phyloP scores from a whole-genome alignment of 768 basidiomycete genomes.

The Jaapia argillacea region DNA sequence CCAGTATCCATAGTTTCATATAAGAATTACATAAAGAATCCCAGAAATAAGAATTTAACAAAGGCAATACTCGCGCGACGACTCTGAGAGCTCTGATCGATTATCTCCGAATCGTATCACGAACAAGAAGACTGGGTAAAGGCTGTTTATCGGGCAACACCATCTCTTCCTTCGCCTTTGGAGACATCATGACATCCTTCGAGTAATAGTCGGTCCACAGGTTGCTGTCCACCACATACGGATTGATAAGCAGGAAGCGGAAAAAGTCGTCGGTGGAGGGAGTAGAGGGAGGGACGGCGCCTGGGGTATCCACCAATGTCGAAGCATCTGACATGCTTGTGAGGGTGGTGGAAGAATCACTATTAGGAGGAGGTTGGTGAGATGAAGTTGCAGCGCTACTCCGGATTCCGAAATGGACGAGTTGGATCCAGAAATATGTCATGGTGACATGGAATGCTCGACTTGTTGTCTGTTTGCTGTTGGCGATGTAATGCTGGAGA shows the following conservation, averaged over 20 bases:
- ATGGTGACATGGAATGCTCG: slow-evolving; percentile 34
- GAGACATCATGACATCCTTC: slow-evolving; percentile 32
- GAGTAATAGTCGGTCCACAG: slow-evolving; percentile 35
- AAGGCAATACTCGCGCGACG: no score
- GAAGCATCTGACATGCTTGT: neutral
- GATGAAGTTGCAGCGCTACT: slow-evolving; percentile 10
- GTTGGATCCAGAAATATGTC: slow-evolving; percentile 43
- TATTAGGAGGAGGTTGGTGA: neutral
- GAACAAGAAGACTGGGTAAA: slow-evolving; percentile 27
- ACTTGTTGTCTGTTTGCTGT: slow-evolving; percentile 25
- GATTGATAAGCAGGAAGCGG: slow-evolving; percentile 29
- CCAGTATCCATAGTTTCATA: no score
- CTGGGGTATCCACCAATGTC: no score
- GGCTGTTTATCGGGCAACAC: slow-evolving; percentile 35
- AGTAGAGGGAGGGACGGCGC: no score
- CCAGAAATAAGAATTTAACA: no score
- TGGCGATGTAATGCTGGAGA: slow-evolving; percentile 26
- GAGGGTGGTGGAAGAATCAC: neutral
- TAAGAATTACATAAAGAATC: no score
- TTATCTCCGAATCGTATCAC: no score
- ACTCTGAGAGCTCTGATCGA: no score
- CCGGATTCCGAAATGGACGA: slow-evolving; percentile 35
- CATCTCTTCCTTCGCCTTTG: slow-evolving; percentile 27
- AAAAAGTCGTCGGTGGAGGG: slow-evolving; percentile 17
- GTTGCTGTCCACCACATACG: slow-evolving; percentile 29